Evolutionary conservation across 345 rosid genomes (phyloP), one percentile per base, ranked within the genome.

Genomic region (Pistacia atlantica): DNA sequence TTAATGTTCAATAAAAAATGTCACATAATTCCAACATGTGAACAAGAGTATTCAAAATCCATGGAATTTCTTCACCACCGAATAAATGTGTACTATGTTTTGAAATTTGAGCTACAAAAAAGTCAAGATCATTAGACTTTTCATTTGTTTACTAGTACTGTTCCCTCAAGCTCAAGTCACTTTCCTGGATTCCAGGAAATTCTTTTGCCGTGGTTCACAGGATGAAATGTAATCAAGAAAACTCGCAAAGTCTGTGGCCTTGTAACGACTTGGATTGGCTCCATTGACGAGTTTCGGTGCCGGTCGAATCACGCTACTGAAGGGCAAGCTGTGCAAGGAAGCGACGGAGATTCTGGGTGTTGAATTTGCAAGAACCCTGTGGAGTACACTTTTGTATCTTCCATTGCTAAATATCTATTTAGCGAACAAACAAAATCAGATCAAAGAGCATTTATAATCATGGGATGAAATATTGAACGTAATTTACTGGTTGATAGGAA

Each of bases 371-470:
- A 82, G 75, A 3, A 80, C 88, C 71, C 88, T 80, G 67, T 85
- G 88, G 3, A 85, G 78, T 8, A 80, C 85, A 63, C 88, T 85
- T 57, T 75, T 82, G 80, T 80, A 85, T 22, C 73, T 82, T 42
- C 85, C 88, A 62, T 85, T 85, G 77, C 85, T 86, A 28, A 80
- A 92, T 75, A 94, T 92, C 98, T 84, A 56, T 1, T 5, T 13
- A 31, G 16, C 12, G 5, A 62, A 3, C 12, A 62, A 11, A 62
- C 16, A 62, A 28, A 61, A 22, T 20, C 25, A 28, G 28, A 28
- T 51, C 55, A 22, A 28, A 61, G 5, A 28, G 38, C 46, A 5
- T 42, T 42, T 42, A 42, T 42, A 5, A 42, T 4, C 45, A 42
- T 42, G 45, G 6, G 7, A 3, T 3, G 45, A 42, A 42, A 42